phyloP scores from a whole-genome alignment of 495 filamentous ascomycete species.

The Staphylotrichum tortipilum region DNA sequence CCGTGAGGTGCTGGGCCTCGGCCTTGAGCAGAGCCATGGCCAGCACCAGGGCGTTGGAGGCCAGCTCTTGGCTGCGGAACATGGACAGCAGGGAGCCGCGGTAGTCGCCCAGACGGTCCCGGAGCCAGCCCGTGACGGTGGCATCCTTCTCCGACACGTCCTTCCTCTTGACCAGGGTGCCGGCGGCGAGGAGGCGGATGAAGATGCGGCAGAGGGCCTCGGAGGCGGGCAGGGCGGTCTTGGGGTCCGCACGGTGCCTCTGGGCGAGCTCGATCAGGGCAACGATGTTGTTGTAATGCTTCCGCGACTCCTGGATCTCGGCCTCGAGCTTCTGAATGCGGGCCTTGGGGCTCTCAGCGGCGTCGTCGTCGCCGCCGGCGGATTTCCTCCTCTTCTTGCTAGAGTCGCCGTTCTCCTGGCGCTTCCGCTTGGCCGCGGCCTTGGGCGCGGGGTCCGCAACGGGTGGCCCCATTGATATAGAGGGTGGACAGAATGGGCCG shows the following conservation, averaged over 20 bases:
- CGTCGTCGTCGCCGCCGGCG: slow-evolving; percentile 25
- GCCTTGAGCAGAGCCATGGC: slow-evolving; percentile 78
- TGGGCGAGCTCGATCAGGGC: slow-evolving; percentile 55
- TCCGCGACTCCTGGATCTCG: slow-evolving; percentile 72
- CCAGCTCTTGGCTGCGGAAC: slow-evolving; percentile 43
- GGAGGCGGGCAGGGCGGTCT: slow-evolving; percentile 48
- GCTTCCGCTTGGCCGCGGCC: slow-evolving; percentile 38
- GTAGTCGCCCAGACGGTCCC: slow-evolving; percentile 62
- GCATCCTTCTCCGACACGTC: slow-evolving; percentile 61
- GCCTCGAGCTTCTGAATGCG: slow-evolving; percentile 62
- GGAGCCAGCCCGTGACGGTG: slow-evolving; percentile 71
- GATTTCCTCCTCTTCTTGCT: slow-evolving; percentile 44
- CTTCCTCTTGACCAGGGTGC: slow-evolving; percentile 55
- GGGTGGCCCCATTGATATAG: slow-evolving; percentile 17
- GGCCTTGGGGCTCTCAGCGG: slow-evolving; percentile 38
- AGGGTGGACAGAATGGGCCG: too few relatives aligned
- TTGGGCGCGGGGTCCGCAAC: slow-evolving; percentile 15
- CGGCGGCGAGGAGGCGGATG: slow-evolving; percentile 67
- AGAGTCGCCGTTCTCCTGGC: slow-evolving; percentile 33
- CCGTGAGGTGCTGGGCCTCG: slow-evolving; percentile 53
- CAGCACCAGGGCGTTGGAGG: slow-evolving; percentile 58
- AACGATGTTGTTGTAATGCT: slow-evolving; percentile 88
- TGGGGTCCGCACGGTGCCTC: slow-evolving; percentile 27
- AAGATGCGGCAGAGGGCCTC: slow-evolving; percentile 88
- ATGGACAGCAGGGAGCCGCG: slow-evolving; percentile 46